These are phyloP conservation scores for Phaeosphaeria sp. DNA, from an alignment of 2,329 filamentous ascomycete genomes.

Conservation along the genomic window DNA sequence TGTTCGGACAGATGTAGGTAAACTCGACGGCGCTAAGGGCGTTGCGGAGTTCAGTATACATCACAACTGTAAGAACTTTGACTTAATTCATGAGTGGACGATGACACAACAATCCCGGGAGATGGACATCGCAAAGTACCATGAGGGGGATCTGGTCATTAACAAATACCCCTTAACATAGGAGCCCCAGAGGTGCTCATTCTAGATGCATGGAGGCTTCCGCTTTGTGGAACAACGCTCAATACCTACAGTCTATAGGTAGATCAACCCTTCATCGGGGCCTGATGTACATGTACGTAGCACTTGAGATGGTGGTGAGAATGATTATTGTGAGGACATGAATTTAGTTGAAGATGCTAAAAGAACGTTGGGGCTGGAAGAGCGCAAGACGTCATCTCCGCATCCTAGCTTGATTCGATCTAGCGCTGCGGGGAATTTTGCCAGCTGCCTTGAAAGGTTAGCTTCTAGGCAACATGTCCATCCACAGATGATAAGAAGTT, in stretches of 20 bases:
- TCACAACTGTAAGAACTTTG: background rate
- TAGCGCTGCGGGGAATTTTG: background rate
- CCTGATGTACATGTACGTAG: too few relatives aligned
- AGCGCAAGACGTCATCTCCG: too few relatives aligned
- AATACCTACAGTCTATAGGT: too few relatives aligned
- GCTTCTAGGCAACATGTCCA: background rate
- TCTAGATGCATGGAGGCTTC: too few relatives aligned
- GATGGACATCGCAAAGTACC: background rate
- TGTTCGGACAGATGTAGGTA: background rate
- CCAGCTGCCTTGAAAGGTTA: background rate
- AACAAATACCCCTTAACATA: background rate
- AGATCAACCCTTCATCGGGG: too few relatives aligned
- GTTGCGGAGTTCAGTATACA: background rate
- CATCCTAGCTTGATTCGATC: too few relatives aligned
- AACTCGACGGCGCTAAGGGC: background rate
- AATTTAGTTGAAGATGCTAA: too few relatives aligned
- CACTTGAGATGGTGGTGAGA: too few relatives aligned
- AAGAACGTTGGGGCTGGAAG: too few relatives aligned
- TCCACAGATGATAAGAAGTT: background rate
- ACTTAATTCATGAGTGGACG: background rate
- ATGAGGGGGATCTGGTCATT: background rate
- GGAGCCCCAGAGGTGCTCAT: too few relatives aligned
- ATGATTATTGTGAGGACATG: too few relatives aligned
- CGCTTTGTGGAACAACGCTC: too few relatives aligned
- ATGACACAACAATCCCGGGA: background rate